A percentile compares a stretch with the other conserved stretches of the same genome.
phyloP scores from a whole-genome alignment of 257 asterid species.

The Hygrophila difformis region DNA sequence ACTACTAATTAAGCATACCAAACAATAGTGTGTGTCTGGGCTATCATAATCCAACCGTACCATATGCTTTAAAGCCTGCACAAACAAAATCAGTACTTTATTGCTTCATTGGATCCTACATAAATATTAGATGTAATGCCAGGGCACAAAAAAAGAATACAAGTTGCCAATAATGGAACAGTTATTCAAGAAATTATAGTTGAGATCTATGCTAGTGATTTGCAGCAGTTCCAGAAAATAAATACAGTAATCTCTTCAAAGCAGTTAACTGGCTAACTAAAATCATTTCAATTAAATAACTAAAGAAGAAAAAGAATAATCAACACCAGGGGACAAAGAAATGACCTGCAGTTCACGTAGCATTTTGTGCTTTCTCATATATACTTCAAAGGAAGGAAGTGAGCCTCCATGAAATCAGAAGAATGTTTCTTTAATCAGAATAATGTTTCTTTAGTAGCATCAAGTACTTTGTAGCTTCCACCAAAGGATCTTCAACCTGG shows the following conservation, averaged over 20 bases:
- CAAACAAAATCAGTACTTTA: conserved; percentile 17
- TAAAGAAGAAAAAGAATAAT: no score
- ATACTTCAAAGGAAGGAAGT: conserved; percentile 83
- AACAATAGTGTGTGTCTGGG: conserved; percentile 76
- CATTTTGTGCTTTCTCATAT: conserved; percentile 74
- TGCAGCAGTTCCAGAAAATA: no score
- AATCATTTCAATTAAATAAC: conserved; percentile 5
- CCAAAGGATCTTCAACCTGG: no score
- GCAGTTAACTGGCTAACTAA: background rate
- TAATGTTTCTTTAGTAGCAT: no score
- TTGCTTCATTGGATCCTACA: conserved; percentile 12
- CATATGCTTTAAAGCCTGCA: conserved; percentile 82
- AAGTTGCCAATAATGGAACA: no score
- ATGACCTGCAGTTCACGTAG: conserved; percentile 80
- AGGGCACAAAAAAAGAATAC: background rate
- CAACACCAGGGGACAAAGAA: conserved; percentile 8
- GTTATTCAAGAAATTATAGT: no score
- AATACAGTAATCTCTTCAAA: no score
- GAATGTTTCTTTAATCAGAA: no score
- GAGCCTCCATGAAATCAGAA: no score
- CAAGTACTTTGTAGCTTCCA: no score
- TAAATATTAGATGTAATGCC: conserved; percentile 2
- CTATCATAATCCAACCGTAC: conserved; percentile 61
- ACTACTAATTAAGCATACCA: conserved; percentile 46
- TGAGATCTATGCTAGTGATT: no score